Percentiles rank a stretch among this genome's conserved stretches.
Conservation (phyloP, 257 asterid species). For the Avicennia marina region DNA sequence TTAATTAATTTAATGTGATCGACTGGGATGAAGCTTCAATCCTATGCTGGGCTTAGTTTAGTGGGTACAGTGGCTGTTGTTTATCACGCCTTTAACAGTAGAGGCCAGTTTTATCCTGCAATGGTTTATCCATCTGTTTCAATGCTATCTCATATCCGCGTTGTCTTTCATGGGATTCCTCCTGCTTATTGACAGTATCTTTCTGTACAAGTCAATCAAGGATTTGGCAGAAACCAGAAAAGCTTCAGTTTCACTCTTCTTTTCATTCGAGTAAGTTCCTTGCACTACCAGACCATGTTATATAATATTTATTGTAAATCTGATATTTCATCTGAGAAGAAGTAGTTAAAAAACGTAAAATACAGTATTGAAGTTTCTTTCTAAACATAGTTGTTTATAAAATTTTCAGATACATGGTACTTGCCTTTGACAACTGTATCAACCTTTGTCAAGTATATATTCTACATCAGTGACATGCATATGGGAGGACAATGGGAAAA, state of each 20-base stretch:
- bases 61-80: conserved; percentile 57
- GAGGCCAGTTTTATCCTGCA: conserved; percentile 94
- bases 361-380: too few species aligned
- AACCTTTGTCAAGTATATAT: conserved; percentile 68
- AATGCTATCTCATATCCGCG: conserved; percentile 61
- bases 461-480: conserved; percentile 79
- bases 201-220: conserved; percentile 54
- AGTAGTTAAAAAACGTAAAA: too few species aligned
- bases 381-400: too few species aligned
- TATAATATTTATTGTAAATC: conserved; percentile 4
- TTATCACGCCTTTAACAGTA: conserved; percentile 70
- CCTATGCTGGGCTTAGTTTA: conserved; percentile 75
- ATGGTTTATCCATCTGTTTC: conserved; percentile 79
- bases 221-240: conserved; percentile 66
- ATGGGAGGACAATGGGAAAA: conserved; percentile 98
- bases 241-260: conserved; percentile 85
- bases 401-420: conserved; percentile 73
- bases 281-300: background rate
- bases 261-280: conserved; percentile 79
- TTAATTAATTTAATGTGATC: conserved; percentile 23
- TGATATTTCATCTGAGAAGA: background rate
- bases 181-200: conserved; percentile 58
- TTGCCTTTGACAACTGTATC: conserved; percentile 79
- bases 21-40: conserved; percentile 69
- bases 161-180: conserved; percentile 84